phyloP scores from a whole-genome alignment of 2,329 filamentous ascomycete species.

The Fusarium sp. region DNA sequence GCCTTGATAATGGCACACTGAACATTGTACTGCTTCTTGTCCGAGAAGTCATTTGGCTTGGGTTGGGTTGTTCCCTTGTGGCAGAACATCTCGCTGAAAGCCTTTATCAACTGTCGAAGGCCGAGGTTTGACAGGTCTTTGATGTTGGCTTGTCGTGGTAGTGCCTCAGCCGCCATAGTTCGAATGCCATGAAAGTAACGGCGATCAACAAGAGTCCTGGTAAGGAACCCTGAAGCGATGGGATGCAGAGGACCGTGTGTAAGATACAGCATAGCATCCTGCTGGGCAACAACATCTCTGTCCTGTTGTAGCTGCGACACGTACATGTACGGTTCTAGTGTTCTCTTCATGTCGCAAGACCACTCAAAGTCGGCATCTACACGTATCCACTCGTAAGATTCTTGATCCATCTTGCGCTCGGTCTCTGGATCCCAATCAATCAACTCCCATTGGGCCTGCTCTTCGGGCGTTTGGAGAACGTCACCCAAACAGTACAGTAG shows the following conservation, averaged over 20 bases:
- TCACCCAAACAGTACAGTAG: constrained; percentile 93
- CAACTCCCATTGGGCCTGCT: constrained; percentile 84
- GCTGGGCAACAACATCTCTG: constrained; percentile 91
- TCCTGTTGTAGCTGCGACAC: constrained; percentile 97
- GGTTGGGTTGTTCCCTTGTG: constrained; percentile 81
- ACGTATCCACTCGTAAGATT: constrained; percentile 98
- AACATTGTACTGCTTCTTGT: constrained; percentile 85
- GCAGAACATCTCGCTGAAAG: constrained; percentile 91
- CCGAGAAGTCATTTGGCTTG: constrained; percentile 88
- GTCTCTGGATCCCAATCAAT: constrained; percentile 91
- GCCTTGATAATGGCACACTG: constrained; percentile 85
- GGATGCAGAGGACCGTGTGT: constrained; percentile 74
- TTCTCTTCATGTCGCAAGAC: constrained; percentile 84
- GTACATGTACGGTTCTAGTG: constrained; percentile 97
- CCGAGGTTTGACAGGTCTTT: constrained; percentile 79
- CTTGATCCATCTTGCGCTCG: constrained; percentile 90
- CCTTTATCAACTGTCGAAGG: constrained; percentile 83
- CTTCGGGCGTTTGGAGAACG: constrained; percentile 83
- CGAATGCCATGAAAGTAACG: constrained; percentile 96
- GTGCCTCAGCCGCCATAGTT: constrained; percentile 80
- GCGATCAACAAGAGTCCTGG: constrained; percentile 88
- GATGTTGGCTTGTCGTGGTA: constrained; percentile 79
- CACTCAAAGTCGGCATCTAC: constrained; percentile 99
- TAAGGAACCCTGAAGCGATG: constrained; percentile 87
- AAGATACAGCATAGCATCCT: constrained; percentile 81